Evolutionary conservation across 805 yeast genomes (phyloP).

Genomic region (Barnettozyma botsteinii): DNA sequence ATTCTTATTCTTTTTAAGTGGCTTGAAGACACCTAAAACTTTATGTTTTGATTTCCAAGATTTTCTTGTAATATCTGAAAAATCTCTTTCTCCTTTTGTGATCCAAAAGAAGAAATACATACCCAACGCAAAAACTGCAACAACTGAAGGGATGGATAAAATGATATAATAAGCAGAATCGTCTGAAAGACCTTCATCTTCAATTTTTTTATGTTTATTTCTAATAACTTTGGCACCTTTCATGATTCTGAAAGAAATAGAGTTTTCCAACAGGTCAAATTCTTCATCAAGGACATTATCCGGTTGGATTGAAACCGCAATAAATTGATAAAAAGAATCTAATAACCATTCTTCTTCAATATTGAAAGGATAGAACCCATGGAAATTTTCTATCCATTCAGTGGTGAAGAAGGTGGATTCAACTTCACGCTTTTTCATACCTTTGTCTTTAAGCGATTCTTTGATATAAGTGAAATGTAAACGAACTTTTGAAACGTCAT

Average conservation of each 20-base stretch:
- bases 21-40: conserved; percentile 35
- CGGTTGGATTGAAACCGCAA: conserved; percentile 70
- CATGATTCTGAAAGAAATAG: conserved; percentile 43
- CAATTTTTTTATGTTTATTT: conserved; percentile 33
- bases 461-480: conserved; percentile 62
- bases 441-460: conserved; percentile 50
- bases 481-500: conserved; percentile 53
- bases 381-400: conserved; percentile 61
- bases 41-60: conserved; percentile 32
- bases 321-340: conserved; percentile 46
- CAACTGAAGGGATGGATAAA: conserved; percentile 63
- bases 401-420: conserved; percentile 52
- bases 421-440: conserved; percentile 43
- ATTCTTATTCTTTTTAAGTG: conserved; percentile 31
- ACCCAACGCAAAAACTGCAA: conserved; percentile 48
- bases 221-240: conserved; percentile 37
- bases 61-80: conserved; percentile 36
- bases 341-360: conserved; percentile 60
- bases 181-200: conserved; percentile 40
- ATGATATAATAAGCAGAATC: conserved; percentile 56
- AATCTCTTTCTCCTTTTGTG: conserved; percentile 52
- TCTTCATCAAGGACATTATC: conserved; percentile 60
- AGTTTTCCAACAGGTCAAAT: conserved; percentile 47
- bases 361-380: conserved; percentile 61
- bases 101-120: conserved; percentile 60